A percentile compares a stretch with the other conserved stretches of the same genome.
Evolutionary conservation across 495 filamentous ascomycete genomes (phyloP).

Genomic region (Penicillium canariense): DNA sequence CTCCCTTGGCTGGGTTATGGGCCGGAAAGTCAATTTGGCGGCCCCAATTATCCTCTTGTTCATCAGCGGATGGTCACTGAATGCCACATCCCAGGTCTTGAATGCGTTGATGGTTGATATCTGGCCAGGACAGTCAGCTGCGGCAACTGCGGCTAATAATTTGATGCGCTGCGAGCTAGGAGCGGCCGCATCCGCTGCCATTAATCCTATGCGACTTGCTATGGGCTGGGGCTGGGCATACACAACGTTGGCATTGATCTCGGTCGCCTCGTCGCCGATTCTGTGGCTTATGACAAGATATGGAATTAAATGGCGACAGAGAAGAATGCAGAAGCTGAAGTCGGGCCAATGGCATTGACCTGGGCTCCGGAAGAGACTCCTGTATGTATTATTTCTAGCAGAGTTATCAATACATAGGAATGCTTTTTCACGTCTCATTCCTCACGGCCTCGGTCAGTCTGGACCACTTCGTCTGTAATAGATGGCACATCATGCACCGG

Average conservation of each 20-base stretch:
- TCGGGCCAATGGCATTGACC: too few relatives aligned
- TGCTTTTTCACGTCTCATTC: too few relatives aligned
- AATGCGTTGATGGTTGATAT: constrained; percentile 58
- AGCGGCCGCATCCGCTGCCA: constrained; percentile 57
- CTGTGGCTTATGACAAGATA: too few relatives aligned
- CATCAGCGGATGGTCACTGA: constrained; percentile 51
- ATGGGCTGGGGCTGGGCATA: constrained; percentile 66
- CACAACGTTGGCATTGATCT: constrained; percentile 49
- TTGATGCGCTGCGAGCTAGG: constrained; percentile 62
- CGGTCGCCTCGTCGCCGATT: too few relatives aligned
- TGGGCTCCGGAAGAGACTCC: too few relatives aligned
- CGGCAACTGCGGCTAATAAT: constrained; percentile 66
- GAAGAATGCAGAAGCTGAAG: too few relatives aligned
- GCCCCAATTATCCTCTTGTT: constrained; percentile 56
- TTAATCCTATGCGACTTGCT: constrained; percentile 56
- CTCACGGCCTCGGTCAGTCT: too few relatives aligned
- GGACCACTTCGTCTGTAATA: too few relatives aligned
- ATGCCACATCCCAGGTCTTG: constrained; percentile 45
- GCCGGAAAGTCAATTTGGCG: constrained; percentile 42
- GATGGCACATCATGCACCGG: too few relatives aligned
- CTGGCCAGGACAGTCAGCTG: constrained; percentile 52
- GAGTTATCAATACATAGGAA: too few relatives aligned
- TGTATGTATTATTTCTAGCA: too few relatives aligned
- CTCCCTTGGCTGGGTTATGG: constrained; percentile 58
- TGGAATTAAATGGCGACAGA: too few relatives aligned